Evolutionary conservation across 2,329 filamentous ascomycete genomes (phyloP).

Genomic region (Paracamarosporium sp.): DNA sequence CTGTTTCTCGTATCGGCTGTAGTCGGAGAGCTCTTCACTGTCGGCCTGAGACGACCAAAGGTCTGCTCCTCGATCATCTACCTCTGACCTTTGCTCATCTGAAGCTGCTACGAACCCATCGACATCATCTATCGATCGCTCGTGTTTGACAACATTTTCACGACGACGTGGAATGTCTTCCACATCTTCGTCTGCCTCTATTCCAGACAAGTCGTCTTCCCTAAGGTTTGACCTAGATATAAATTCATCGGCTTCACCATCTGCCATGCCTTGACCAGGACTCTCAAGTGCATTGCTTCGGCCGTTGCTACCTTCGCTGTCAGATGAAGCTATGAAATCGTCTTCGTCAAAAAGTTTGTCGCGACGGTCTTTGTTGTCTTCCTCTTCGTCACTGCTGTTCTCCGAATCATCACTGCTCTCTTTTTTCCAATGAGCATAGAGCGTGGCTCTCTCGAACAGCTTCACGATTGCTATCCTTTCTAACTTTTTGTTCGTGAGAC

Average conservation of each 20-base stretch:
- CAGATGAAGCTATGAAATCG: no score
- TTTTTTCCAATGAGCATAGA: conserved; percentile 11
- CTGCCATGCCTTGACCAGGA: not conserved
- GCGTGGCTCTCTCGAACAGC: conserved; percentile 1
- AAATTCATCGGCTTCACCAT: not conserved
- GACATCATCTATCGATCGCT: not conserved
- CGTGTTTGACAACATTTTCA: not conserved
- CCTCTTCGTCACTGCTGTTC: not conserved
- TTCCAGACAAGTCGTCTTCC: not conserved
- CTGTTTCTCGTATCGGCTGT: not conserved
- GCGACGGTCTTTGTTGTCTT: not conserved
- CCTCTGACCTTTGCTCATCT: no score
- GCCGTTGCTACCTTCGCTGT: no score
- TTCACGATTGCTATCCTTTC: not conserved
- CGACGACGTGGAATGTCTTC: not conserved
- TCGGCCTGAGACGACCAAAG: not conserved
- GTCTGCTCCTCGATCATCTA: no score
- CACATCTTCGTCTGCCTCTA: not conserved
- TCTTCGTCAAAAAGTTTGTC: not conserved
- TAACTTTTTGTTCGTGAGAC: conserved; percentile 3
- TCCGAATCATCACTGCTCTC: not conserved
- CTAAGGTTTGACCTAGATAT: not conserved
- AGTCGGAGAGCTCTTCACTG: not conserved
- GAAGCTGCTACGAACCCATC: no score
- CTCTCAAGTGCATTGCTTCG: not conserved